Conservation (phyloP, 306 rosid species). For the Glycine latifolia region DNA sequence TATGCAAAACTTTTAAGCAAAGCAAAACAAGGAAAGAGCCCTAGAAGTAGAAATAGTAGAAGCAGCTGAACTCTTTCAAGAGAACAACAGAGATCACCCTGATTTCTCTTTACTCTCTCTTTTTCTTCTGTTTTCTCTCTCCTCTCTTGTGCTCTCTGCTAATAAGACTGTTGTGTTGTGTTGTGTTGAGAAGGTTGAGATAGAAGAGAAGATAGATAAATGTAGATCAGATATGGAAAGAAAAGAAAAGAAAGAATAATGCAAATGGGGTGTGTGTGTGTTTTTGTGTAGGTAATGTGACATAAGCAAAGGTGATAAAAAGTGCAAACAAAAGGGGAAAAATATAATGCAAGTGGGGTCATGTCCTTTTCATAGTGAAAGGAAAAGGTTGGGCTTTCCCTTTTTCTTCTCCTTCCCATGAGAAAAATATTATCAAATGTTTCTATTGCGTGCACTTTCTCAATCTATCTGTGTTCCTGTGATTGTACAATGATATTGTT, state of each 20-base stretch:
- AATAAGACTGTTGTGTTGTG: background rate
- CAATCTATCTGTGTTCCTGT: background rate
- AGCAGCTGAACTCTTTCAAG: conserved; percentile 45
- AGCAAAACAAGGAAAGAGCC: conserved; percentile 10
- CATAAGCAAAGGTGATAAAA: conserved; percentile 67
- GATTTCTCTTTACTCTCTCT: background rate
- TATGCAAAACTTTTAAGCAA: conserved; percentile 32
- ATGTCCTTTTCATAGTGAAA: conserved; percentile 57
- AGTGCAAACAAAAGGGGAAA: conserved; percentile 52
- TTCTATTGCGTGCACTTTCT: conserved; percentile 2
- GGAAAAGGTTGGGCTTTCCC: conserved; percentile 51
- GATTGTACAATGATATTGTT: background rate
- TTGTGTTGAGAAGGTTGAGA: background rate
- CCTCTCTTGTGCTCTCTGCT: background rate
- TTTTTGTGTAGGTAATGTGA: conserved; percentile 44
- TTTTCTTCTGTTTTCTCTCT: background rate
- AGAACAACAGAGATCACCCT: background rate
- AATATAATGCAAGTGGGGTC: conserved; percentile 61
- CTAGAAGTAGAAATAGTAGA: conserved; percentile 20
- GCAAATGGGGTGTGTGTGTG: conserved; percentile 15
- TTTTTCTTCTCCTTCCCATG: conserved; percentile 49
- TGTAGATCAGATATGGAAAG: conserved; percentile 52
- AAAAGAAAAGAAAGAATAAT: conserved; percentile 48
- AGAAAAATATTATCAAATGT: no score
- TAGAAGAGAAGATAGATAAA: background rate